Conservation (phyloP, 805 yeast genomes). For the Saccharomycopsis fermentans region DNA sequence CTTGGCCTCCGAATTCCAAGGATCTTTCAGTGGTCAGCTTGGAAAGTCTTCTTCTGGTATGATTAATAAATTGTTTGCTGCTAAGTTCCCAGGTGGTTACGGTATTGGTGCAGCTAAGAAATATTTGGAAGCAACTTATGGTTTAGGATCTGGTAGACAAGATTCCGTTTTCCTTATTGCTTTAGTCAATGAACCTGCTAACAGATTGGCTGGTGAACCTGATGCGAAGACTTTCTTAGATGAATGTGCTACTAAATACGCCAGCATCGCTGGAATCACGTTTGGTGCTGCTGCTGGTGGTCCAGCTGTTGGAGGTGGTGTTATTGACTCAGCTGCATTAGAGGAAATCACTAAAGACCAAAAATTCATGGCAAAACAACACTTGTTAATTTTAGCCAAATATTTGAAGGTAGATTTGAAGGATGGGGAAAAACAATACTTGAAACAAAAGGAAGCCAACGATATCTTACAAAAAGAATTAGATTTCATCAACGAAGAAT, state of each 20-base stretch:
- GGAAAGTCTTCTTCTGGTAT: conserved; percentile 92
- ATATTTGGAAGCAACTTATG: conserved; percentile 86
- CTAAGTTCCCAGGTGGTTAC: conserved; percentile 99
- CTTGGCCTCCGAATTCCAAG: conserved; percentile 92
- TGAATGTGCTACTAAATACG: conserved; percentile 71
- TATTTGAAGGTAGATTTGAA: conserved; percentile 88
- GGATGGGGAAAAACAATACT: conserved; percentile 77
- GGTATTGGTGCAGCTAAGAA: conserved; percentile 86
- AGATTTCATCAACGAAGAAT: conserved; percentile 62
- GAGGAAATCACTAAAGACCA: conserved; percentile 49
- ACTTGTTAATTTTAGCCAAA: conserved; percentile 84
- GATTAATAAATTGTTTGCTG: conserved; percentile 82
- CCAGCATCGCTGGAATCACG: conserved; percentile 69
- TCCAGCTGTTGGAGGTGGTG: conserved; percentile 41
- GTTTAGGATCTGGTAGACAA: conserved; percentile 89
- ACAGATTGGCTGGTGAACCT: conserved; percentile 73
- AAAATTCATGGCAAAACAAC: conserved; percentile 40
- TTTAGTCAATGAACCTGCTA: conserved; percentile 81
- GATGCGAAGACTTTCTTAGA: conserved; percentile 92
- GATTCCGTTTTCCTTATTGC: conserved; percentile 80
- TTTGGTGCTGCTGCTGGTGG: conserved; percentile 49
- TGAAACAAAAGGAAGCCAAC: conserved; percentile 72
- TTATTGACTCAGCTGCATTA: conserved; percentile 90
- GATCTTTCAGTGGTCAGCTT: conserved; percentile 73
- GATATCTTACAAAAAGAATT: conserved; percentile 77